Base-by-base conservation (phyloP, 2,329 filamentous ascomycete genomes). In the Mariannaea elegans region DNA sequence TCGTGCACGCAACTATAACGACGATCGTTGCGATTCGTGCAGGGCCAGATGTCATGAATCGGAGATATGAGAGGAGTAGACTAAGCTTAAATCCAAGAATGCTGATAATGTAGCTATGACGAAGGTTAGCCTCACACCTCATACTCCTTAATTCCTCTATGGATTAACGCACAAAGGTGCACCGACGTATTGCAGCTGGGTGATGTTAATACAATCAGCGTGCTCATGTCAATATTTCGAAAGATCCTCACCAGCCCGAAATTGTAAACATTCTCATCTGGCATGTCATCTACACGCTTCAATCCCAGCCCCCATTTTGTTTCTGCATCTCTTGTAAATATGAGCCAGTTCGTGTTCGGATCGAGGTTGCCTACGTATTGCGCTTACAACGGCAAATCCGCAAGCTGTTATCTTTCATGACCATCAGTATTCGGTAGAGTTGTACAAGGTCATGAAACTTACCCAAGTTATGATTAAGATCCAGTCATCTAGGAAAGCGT, bases 51-150 rank as follows among this genome's bases (percentile, higher is more conserved):
- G 79, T 75, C 3, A 81, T 76, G 13, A 83, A 80, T 1, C 81
- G 78, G 1, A 82, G 70, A 16, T 81, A 79, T 1, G 78, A 78
- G 2, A 80, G 71, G 4, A 84, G 66, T 2, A 83, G 67, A 29
- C 80, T 75, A 18, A 82, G 69, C 55, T 83, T 83, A 68, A 83
- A 83, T 2, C 76, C 77, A 3, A 81, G 72, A 21, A 83, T 80
- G 32, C 75, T 75, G 10, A 70, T 61, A 18, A 80, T 75, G 52
- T 80, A 81, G 23, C 77, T 80, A 36, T 34, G n/a, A n/a, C n/a
- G n/a, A n/a, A n/a, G n/a, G n/a, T n/a, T n/a, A n/a, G n/a, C n/a
- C n/a, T n/a, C n/a, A n/a, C n/a, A n/a, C n/a, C n/a, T n/a, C n/a
- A n/a, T n/a, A n/a, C n/a, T n/a, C n/a, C n/a, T n/a, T n/a, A n/a